Evolutionary conservation across 805 yeast genomes (phyloP), one percentile per base, ranked within the genome.

Genomic region (Wickerhamiella sergipiensis): DNA sequence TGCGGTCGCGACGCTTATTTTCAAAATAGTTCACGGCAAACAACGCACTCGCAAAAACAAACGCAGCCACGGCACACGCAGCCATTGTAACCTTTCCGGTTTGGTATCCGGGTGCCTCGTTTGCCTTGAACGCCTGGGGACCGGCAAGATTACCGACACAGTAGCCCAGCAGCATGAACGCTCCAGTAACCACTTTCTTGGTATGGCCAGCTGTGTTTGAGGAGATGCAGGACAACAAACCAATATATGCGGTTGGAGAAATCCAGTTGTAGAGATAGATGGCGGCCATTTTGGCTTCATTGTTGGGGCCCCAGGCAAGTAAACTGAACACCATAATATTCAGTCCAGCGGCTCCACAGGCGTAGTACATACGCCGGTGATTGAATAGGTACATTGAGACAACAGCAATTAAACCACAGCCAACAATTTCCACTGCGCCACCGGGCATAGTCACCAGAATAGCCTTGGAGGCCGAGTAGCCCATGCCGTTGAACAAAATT

Each of bases 121-220:
- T 55, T 0, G 75, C 65, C 50, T 70, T 72, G 67, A 83, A 84
- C 17, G 83, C 73, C 65, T 81, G 87, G 3, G 92, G 88, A 2
- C 89, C 90, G 51, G 81, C 74, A 45, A 83, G 67, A 62, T 81
- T 79, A 17, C 86, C 85, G 46, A 79, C 75, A 42, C 85, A 78
- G 61, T 81, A 84, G 4, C 79, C 83, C 52, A 83, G 72, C 63
- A 83, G 71, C 48, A 74, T 74, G 33, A 79, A 63, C 6, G 81
- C 81, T 48, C 79, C 76, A 21, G 77, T 73, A 4, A 78, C 72
- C 56, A 79, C 71, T 58, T 82, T 80, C 65, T 85, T 85, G 10
- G 89, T 82, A 55, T 78, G 76, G 10, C 92, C 94, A 1, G 88
- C 80, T 29, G 80, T 74, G 62, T 83, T 74, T 2, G 77, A 68